phyloP scores from a whole-genome alignment of 768 basidiomycete genomes.

The Agaricus sinodeliciosus region DNA sequence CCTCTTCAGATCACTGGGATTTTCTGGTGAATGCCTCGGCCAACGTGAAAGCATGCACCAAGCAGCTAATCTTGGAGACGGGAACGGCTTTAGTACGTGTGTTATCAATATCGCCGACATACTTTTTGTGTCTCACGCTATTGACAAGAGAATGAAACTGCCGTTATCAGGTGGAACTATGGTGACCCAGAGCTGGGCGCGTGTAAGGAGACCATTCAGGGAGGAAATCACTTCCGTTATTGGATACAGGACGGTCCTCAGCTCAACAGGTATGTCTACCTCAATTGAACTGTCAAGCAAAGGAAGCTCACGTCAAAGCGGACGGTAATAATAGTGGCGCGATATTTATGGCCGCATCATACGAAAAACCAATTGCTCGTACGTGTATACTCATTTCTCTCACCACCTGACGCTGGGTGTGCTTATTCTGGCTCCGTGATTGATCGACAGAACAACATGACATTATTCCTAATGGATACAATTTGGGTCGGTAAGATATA shows the following conservation, averaged over 20 bases:
- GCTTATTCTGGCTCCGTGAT: not conserved
- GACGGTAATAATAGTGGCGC: constrained; percentile 42
- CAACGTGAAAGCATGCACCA: constrained; percentile 70
- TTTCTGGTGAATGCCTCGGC: constrained; percentile 77
- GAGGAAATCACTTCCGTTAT: constrained; percentile 86
- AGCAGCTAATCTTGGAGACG: constrained; percentile 77
- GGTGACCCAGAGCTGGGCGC: constrained; percentile 75
- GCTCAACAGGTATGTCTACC: constrained; percentile 47
- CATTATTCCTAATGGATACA: constrained; percentile 74
- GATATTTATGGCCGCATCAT: constrained; percentile 69
- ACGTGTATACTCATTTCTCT: constrained; percentile 11
- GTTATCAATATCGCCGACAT: not conserved
- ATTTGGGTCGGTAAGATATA: constrained; percentile 58
- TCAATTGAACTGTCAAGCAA: not conserved
- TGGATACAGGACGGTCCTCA: constrained; percentile 72
- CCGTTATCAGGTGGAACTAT: constrained; percentile 83
- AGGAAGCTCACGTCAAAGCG: not conserved
- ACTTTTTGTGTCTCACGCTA: not conserved
- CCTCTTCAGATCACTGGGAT: constrained; percentile 53
- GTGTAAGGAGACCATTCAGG: constrained; percentile 79
- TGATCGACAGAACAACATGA: constrained; percentile 48
- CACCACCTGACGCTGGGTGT: not conserved
- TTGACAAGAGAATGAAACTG: constrained; percentile 65
- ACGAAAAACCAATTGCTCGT: constrained; percentile 63
- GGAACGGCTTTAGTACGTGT: constrained; percentile 58